These are phyloP conservation scores for Suillus plorans DNA, from an alignment of 768 basidiomycete genomes.

Conservation along the genomic window DNA sequence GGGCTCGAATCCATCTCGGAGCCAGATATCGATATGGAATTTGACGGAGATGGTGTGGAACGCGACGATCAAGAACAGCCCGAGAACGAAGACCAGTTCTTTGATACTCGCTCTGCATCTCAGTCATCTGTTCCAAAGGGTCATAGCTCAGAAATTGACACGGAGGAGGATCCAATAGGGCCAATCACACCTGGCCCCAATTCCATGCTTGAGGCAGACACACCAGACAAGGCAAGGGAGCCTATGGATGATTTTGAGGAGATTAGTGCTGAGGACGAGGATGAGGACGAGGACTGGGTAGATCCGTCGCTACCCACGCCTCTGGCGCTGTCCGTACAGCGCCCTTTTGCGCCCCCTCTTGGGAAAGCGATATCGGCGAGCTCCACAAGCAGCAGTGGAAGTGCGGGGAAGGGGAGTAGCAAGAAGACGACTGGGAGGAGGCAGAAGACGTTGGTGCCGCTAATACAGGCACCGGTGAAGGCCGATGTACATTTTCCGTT, in stretches of 20 bases:
- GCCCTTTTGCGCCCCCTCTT: constrained; percentile 28
- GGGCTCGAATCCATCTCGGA: constrained; percentile 84
- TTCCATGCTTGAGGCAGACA: constrained; percentile 26
- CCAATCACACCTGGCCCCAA: constrained; percentile 69
- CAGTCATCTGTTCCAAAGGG: constrained; percentile 42
- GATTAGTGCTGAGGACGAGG: constrained; percentile 28
- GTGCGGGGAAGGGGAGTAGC: constrained; percentile 30
- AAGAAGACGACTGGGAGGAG: constrained; percentile 32
- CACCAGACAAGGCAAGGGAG: constrained; percentile 24
- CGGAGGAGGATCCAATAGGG: constrained; percentile 70
- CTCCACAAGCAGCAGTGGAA: constrained; percentile 24
- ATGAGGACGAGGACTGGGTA: constrained; percentile 61
- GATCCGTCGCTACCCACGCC: constrained; percentile 56
- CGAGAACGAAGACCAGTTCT: constrained; percentile 47
- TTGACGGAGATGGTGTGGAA: constrained; percentile 45
- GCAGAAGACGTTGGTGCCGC: constrained; percentile 38
- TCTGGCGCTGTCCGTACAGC: constrained; percentile 23
- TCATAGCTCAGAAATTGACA: constrained; percentile 59
- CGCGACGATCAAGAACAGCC: constrained; percentile 29
- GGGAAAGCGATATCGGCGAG: constrained; percentile 25
- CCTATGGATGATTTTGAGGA: constrained; percentile 28
- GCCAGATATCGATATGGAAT: constrained; percentile 62
- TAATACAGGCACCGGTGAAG: constrained; percentile 35
- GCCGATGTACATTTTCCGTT: constrained; percentile 56
- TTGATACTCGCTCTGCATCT: constrained; percentile 50